Evolutionary conservation across 2,329 filamentous ascomycete species (phyloP), one percentile per base, ranked within the genome.

Genomic region (Pleoardoris graminearum): DNA sequence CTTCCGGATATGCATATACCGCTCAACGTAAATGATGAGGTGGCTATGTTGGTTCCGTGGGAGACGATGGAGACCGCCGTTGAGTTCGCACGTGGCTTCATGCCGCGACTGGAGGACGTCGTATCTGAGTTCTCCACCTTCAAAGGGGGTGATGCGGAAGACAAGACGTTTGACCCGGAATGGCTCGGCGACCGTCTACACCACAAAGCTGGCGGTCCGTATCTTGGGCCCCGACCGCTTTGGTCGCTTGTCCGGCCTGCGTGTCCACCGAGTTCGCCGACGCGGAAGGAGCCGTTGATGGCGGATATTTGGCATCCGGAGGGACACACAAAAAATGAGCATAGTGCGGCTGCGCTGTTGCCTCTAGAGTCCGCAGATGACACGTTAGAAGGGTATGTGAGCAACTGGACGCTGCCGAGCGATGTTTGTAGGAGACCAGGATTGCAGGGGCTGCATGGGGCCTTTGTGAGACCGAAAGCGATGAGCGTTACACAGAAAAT

Each of bases 11-110:
- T 80, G 44, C 75, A 80, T 51, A 67, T 81, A 22, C 69, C 78
- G 0, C 65, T 80, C 27, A 80, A 80, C 57, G 65, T 69, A 7
- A 78, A 79, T 71, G 77, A 79, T 35, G 77, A 80, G 59, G 70
- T 75, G 16, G 70, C 76, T 1, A 58, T 81, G 17, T 62, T 80
- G 4, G 76, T 79, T 1, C 75, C 76, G 0, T 80, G 75, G 73
- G 77, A 80, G 49, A 69, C 63, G 10, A 72, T 80, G 11, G 65
- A 75, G 36, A 70, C 60, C 3, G 48, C 63, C 8, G 70, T 77
- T 38, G 70, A 75, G 53, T 51, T 61, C 38, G 30, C 66, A 57
- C 50, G 67, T 51, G 43, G 59, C 66, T 41, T 66, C 7, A 41
- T 71, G 16, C 59, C 67, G 12, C 51, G 62, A 3, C 44, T 51